Evolutionary conservation across 2,329 filamentous ascomycete genomes (phyloP).

Genomic region (Metarhizium guizhouense): DNA sequence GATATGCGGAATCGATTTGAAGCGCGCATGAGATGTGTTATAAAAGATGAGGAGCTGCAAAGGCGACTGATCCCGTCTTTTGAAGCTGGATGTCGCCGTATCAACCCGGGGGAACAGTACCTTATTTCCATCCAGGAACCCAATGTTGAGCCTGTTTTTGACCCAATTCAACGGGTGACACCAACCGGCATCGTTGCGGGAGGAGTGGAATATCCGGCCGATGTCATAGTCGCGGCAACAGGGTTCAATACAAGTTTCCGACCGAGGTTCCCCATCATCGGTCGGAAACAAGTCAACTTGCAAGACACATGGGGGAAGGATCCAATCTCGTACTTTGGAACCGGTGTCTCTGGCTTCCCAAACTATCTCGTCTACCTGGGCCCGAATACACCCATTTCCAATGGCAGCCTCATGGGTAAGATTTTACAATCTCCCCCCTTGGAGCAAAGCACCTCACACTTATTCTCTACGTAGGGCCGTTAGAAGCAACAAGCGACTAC

Average conservation of each 20-base stretch:
- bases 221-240: constrained; percentile 13
- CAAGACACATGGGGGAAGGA: constrained; percentile 11
- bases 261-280: constrained; percentile 16
- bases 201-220: constrained; percentile 9
- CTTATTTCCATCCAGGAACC: constrained; percentile 29
- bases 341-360: constrained; percentile 17
- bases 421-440: too few species aligned
- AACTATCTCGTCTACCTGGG: constrained; percentile 22
- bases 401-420: constrained; percentile 15
- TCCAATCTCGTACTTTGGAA: constrained; percentile 22
- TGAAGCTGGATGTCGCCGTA: constrained; percentile 15
- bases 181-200: constrained; percentile 16
- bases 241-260: constrained; percentile 15
- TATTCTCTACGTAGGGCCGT: constrained; percentile 7
- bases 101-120: constrained; percentile 30
- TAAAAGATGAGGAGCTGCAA: constrained; percentile 9
- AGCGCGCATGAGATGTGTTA: constrained; percentile 9
- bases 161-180: constrained; percentile 16
- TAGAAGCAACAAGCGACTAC: constrained; percentile 18
- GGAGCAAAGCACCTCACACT: neutral
- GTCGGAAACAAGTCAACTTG: constrained; percentile 9
- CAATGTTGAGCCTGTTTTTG: constrained; percentile 29
- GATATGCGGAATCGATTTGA: constrained; percentile 9
- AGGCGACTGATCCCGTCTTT: constrained; percentile 13
- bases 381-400: constrained; percentile 20